Conservation (phyloP, 208 protist species). For the Zelonia costaricensis region DNA sequence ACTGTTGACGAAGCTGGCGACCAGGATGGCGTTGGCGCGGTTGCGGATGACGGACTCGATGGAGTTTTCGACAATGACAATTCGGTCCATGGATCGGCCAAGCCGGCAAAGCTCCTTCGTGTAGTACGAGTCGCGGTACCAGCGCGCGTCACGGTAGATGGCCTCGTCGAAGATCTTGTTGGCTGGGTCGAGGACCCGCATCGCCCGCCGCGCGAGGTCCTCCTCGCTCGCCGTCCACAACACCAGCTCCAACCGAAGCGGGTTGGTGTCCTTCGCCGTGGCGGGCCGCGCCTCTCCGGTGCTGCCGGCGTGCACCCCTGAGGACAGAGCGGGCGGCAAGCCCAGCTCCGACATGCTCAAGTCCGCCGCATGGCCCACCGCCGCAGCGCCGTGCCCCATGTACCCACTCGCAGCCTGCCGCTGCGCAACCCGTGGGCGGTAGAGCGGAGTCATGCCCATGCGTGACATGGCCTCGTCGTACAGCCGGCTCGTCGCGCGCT, state of each 20-base stretch:
- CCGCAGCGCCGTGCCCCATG: neutral
- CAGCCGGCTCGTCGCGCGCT: slow-evolving; percentile 38
- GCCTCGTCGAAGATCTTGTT: slow-evolving; percentile 73
- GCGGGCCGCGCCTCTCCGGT: slow-evolving; percentile 25
- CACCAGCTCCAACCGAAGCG: slow-evolving; percentile 77
- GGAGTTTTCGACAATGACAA: slow-evolving; percentile 92
- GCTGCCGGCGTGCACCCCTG: too few species aligned
- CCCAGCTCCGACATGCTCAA: too few species aligned
- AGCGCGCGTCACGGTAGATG: slow-evolving; percentile 88
- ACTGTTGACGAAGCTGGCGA: slow-evolving; percentile 85
- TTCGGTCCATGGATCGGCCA: slow-evolving; percentile 66
- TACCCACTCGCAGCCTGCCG: slow-evolving; percentile 20
- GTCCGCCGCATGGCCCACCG: neutral
- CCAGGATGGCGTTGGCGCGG: slow-evolving; percentile 77
- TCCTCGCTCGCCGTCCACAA: slow-evolving; percentile 90
- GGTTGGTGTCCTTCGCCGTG: slow-evolving; percentile 19
- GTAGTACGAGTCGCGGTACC: slow-evolving; percentile 84
- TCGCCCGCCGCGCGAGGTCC: slow-evolving; percentile 66
- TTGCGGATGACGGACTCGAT: slow-evolving; percentile 82
- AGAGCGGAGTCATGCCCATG: slow-evolving; percentile 28
- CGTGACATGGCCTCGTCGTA: slow-evolving; percentile 44
- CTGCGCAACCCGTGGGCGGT: slow-evolving; percentile 26
- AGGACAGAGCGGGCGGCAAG: too few species aligned
- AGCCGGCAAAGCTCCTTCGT: slow-evolving; percentile 88
- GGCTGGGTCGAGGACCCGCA: slow-evolving; percentile 72